Percentiles rank a stretch among this genome's conserved stretches.
Evolutionary conservation across 148 eudicot species (phyloP).

Genomic region (Persicaria tinctoria): DNA sequence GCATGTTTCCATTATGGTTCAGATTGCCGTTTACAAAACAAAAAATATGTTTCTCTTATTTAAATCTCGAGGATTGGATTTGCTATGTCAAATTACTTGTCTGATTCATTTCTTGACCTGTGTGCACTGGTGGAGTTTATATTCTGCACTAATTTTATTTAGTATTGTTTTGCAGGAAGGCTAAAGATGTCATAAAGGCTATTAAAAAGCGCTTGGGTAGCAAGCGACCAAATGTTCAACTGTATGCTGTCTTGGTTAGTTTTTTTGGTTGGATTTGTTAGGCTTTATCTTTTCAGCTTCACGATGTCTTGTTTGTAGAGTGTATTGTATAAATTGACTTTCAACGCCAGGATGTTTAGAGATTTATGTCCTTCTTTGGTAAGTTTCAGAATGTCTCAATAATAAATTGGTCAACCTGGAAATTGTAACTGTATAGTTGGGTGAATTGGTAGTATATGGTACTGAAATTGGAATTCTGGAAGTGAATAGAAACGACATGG

Average conservation of each 20-base stretch:
- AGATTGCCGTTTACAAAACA: not conserved
- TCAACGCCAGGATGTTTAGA: not conserved
- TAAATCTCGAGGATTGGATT: not conserved
- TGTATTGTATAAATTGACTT: not conserved
- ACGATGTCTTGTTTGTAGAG: slow-evolving; percentile 2
- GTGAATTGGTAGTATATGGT: not conserved
- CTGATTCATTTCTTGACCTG: not conserved
- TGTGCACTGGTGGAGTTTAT: not conserved
- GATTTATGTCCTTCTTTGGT: not conserved
- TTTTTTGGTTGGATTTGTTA: not conserved
- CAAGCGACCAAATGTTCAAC: slow-evolving; percentile 66
- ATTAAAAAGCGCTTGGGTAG: slow-evolving; percentile 84
- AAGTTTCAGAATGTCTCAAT: not conserved
- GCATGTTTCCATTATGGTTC: not conserved
- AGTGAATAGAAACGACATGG: slow-evolving; percentile 1
- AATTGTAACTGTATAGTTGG: not conserved
- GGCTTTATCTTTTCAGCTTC: not conserved
- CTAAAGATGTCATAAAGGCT: slow-evolving; percentile 78
- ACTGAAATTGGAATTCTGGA: not conserved
- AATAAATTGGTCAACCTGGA: not conserved
- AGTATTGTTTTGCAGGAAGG: slow-evolving; percentile 51
- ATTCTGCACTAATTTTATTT: not conserved
- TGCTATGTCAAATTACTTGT: not conserved
- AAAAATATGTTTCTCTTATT: not conserved
- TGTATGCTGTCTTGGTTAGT: slow-evolving; percentile 81